phyloP scores from a whole-genome alignment of 2,329 filamentous ascomycete species.

The Albifimbria verrucaria region DNA sequence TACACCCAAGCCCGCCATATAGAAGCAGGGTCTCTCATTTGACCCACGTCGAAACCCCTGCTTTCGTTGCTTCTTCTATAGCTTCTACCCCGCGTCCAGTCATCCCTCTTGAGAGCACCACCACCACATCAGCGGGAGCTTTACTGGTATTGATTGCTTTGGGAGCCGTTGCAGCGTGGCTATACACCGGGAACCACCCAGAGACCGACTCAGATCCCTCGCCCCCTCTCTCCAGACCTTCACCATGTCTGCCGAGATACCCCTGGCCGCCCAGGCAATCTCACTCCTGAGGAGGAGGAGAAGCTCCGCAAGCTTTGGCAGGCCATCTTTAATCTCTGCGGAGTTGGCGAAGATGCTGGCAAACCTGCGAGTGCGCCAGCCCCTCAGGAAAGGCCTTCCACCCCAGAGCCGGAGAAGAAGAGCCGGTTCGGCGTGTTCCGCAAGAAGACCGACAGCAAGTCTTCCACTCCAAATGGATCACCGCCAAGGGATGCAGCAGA shows the following conservation, averaged over 20 bases:
- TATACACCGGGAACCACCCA: background rate
- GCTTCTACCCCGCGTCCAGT: background rate
- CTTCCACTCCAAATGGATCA: constrained; percentile 27
- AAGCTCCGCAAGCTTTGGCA: constrained; percentile 89
- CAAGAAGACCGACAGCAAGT: constrained; percentile 50
- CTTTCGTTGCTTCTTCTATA: background rate
- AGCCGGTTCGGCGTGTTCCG: constrained; percentile 69
- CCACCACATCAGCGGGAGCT: background rate
- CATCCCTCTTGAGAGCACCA: background rate
- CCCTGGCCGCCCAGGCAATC: constrained; percentile 77
- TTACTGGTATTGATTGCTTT: background rate
- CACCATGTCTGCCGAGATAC: constrained; percentile 40
- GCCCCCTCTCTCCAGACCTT: constrained; percentile 10
- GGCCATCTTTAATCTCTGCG: constrained; percentile 71
- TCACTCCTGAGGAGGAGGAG: constrained; percentile 84
- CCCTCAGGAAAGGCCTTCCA: constrained; percentile 17
- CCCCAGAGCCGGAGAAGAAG: constrained; percentile 57
- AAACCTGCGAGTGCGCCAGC: constrained; percentile 13
- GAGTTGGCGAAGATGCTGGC: constrained; percentile 40
- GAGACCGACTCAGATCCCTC: background rate
- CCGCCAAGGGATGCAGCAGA: constrained; percentile 42
- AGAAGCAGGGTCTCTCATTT: no score
- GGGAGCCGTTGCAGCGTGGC: constrained; percentile 7
- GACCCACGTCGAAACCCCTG: no score
- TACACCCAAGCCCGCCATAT: background rate